A percentile compares a stretch with the other conserved stretches of the same genome.
Evolutionary conservation across 108 stramenopile genomes (phyloP).

Genomic region (Asterionellopsis glacialis): DNA sequence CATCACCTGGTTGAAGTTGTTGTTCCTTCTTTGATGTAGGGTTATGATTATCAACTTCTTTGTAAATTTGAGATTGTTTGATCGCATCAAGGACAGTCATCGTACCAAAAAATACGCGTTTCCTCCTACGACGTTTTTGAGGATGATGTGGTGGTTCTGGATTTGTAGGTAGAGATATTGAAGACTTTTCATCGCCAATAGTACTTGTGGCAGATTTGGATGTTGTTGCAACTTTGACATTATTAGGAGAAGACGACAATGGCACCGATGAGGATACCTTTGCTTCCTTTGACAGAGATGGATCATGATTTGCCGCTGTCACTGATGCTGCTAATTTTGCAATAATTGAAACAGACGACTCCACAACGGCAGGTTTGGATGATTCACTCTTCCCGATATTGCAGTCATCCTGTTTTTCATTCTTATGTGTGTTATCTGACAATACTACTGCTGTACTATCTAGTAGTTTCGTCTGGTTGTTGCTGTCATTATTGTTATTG

Average conservation of each 20-base stretch:
- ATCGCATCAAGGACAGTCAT: conserved; percentile 50
- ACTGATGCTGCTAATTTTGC: too few relatives aligned
- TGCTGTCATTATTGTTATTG: not conserved
- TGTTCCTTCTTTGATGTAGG: not conserved
- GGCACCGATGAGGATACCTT: too few relatives aligned
- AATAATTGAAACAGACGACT: too few relatives aligned
- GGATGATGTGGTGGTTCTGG: not conserved
- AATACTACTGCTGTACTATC: too few relatives aligned
- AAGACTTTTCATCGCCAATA: too few relatives aligned
- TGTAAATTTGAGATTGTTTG: conserved; percentile 35
- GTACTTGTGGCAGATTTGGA: not conserved
- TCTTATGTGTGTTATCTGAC: too few relatives aligned
- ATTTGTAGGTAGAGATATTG: too few relatives aligned
- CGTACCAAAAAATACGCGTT: conserved; percentile 50
- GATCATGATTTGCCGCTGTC: too few relatives aligned
- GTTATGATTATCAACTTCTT: not conserved
- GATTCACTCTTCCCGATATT: too few relatives aligned
- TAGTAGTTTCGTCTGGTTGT: too few relatives aligned
- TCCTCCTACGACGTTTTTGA: conserved; percentile 31
- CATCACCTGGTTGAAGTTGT: conserved; percentile 51
- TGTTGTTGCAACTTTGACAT: conserved; percentile 2
- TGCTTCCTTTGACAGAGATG: too few relatives aligned
- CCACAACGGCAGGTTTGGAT: not conserved
- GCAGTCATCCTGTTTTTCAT: too few relatives aligned
- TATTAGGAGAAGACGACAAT: not conserved